These are phyloP conservation scores for Eruca vesicaria DNA, from an alignment of 441 rosid species.

Conservation along the genomic window DNA sequence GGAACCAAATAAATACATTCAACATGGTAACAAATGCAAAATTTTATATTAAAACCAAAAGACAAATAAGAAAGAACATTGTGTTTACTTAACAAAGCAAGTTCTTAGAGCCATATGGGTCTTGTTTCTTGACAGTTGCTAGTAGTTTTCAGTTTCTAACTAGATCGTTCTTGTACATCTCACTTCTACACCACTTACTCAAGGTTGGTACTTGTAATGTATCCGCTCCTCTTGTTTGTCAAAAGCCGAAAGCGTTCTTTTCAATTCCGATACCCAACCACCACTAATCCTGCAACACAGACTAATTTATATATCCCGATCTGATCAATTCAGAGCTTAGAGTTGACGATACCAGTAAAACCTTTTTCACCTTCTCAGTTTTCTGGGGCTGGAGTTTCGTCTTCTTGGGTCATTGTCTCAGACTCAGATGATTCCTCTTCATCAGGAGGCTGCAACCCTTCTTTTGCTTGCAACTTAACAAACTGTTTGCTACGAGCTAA, in stretches of 20 bases:
- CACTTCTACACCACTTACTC: background rate
- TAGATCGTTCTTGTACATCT: constrained; percentile 8
- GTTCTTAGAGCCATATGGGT: constrained; percentile 13
- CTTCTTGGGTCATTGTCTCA: constrained; percentile 12
- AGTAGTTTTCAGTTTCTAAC: constrained; percentile 5
- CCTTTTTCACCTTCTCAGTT: background rate
- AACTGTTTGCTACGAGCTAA: constrained; percentile 71
- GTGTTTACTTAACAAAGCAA: constrained; percentile 11
- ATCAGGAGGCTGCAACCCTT: constrained; percentile 38
- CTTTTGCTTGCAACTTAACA: constrained; percentile 52
- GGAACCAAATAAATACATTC: background rate
- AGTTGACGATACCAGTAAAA: background rate
- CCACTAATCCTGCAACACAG: constrained; percentile 15
- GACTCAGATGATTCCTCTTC: constrained; percentile 41
- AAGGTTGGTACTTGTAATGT: constrained; percentile 4
- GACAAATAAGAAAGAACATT: background rate
- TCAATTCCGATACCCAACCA: constrained; percentile 5
- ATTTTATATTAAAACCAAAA: background rate
- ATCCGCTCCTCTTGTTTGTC: constrained; percentile 4
- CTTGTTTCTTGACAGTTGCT: constrained; percentile 16
- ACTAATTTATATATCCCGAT: background rate
- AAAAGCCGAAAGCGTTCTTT: constrained; percentile 7
- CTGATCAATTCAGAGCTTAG: background rate
- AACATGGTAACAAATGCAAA: background rate
- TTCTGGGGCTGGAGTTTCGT: constrained; percentile 9